A percentile compares a stretch with the other conserved stretches of the same genome.
These are phyloP conservation scores for Saprolegnia diclina DNA, from an alignment of 352 stramenopile species.

Conservation along the genomic window DNA sequence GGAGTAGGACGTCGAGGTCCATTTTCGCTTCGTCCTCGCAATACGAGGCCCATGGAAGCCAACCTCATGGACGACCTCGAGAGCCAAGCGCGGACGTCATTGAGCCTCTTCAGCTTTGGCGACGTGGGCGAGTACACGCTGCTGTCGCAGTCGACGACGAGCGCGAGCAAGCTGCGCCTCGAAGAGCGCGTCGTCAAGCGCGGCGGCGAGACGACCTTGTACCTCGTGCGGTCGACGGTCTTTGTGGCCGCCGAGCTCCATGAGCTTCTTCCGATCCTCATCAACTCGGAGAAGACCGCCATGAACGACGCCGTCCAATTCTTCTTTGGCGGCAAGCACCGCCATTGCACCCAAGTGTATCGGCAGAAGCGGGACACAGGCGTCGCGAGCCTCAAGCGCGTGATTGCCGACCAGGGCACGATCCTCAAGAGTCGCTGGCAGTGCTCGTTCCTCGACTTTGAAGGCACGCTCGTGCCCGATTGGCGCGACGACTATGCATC, in stretches of 20 bases:
- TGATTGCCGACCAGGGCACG: conserved; percentile 55
- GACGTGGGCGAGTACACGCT: conserved; percentile 33
- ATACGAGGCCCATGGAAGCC: not conserved
- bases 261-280: conserved; percentile 63
- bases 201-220: conserved; percentile 34
- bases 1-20: not conserved
- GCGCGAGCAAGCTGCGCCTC: conserved; percentile 26
- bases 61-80: conserved; percentile 50
- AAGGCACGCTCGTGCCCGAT: conserved; percentile 68
- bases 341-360: conserved; percentile 48
- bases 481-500: conserved; percentile 46
- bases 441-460: conserved; percentile 69
- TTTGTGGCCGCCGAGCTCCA: conserved; percentile 52
- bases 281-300: conserved; percentile 52
- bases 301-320: conserved; percentile 68
- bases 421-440: conserved; percentile 65
- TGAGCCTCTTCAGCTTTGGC: conserved; percentile 72
- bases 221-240: conserved; percentile 61
- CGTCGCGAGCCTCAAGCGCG: conserved; percentile 66
- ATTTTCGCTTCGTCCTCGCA: not conserved
- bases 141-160: conserved; percentile 7
- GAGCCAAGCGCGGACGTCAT: conserved; percentile 47
- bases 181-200: conserved; percentile 27
- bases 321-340: conserved; percentile 59
- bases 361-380: conserved; percentile 49